These are phyloP conservation scores for Wickerhamomyces strasburgensis DNA, from an alignment of 805 yeast genomes.

Conservation along the genomic window DNA sequence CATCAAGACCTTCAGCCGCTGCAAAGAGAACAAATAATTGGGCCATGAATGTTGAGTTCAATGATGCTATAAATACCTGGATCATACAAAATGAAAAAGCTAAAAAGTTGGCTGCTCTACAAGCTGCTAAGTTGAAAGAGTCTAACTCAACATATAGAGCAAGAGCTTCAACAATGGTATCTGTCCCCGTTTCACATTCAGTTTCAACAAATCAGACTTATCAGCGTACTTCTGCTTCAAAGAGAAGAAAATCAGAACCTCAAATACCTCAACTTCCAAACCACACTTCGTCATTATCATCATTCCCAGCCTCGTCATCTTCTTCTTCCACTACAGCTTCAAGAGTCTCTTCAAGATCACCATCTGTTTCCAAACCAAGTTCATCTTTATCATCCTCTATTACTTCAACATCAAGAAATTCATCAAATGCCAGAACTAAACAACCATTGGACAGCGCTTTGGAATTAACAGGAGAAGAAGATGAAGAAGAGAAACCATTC, in stretches of 20 bases:
- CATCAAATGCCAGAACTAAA: neutral
- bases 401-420: neutral
- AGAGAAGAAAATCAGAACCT: slow-evolving; percentile 25
- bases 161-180: no score
- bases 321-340: slow-evolving; percentile 14
- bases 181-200: no score
- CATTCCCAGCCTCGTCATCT: slow-evolving; percentile 1
- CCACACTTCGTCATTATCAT: slow-evolving; percentile 2
- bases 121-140: no score
- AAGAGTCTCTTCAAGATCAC: neutral
- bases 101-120: neutral
- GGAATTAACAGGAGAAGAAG: no score
- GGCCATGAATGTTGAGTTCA: slow-evolving; percentile 25
- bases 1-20: neutral
- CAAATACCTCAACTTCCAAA: slow-evolving; percentile 5
- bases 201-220: neutral
- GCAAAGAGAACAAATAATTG: slow-evolving; percentile 10
- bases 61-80: slow-evolving; percentile 25
- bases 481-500: slow-evolving; percentile 46
- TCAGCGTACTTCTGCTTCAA: slow-evolving; percentile 10
- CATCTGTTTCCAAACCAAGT: neutral
- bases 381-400: neutral
- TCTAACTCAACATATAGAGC: no score
- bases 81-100: slow-evolving; percentile 18
- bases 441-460: no score